phyloP scores from a whole-genome alignment of 768 basidiomycete genomes.

The Lentinus brumalis region DNA sequence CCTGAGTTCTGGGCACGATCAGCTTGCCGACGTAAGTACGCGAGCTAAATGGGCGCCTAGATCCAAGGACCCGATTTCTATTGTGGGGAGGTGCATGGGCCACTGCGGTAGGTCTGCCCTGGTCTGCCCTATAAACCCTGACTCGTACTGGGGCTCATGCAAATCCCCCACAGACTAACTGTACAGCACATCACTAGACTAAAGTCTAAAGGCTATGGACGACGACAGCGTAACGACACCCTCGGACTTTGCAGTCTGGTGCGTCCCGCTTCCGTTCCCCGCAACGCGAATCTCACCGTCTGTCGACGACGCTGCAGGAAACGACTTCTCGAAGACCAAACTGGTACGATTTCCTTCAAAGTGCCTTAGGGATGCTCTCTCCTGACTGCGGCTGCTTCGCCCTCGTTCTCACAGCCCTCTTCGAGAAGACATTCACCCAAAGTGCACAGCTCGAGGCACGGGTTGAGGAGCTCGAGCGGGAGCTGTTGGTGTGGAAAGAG shows the following conservation, averaged over 20 bases:
- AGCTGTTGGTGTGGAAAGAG: slow-evolving; percentile 43
- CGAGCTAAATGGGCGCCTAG: slow-evolving; percentile 1
- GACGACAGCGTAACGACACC: slow-evolving; percentile 14
- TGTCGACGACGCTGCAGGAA: slow-evolving; percentile 27
- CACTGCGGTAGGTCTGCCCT: slow-evolving; percentile 5
- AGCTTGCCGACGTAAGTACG: neutral
- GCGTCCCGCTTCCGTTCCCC: neutral
- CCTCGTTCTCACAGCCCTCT: slow-evolving; percentile 28
- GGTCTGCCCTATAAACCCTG: slow-evolving; percentile 4
- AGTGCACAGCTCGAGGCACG: slow-evolving; percentile 34
- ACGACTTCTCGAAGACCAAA: slow-evolving; percentile 36
- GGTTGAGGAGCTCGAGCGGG: slow-evolving; percentile 41
- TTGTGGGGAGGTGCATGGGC: slow-evolving; percentile 10
- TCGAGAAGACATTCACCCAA: slow-evolving; percentile 32
- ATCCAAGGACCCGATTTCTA: slow-evolving; percentile 6
- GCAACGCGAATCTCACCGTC: neutral
- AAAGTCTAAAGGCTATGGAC: slow-evolving; percentile 16
- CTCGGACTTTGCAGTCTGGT: slow-evolving; percentile 23
- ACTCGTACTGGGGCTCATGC: slow-evolving; percentile 7
- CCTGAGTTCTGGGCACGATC: neutral
- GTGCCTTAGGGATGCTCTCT: neutral
- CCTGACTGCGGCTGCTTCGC: slow-evolving; percentile 2
- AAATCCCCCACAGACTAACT: slow-evolving; percentile 2
- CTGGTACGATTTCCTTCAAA: slow-evolving; percentile 23
- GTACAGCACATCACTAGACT: neutral